Base-by-base conservation (phyloP, 441 rosid species). In the Syzygium syzygioides region DNA sequence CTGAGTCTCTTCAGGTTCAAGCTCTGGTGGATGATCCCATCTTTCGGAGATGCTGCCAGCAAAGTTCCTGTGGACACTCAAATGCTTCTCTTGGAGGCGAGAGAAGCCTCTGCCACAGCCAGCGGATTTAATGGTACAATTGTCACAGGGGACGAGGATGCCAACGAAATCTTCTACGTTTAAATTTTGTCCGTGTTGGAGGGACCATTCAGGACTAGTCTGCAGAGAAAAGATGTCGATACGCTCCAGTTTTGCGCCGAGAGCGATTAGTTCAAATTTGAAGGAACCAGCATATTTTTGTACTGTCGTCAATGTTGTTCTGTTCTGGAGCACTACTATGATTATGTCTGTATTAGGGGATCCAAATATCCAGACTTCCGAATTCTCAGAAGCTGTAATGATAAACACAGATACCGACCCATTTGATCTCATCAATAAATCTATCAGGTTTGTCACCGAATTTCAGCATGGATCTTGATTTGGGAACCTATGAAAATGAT, bases 1-100 rank as follows among this genome's bases (percentile, higher is more conserved):
- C 62, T 95, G 91, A 92, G 93, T 90, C 95, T 95, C 48, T 96
- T 94, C 86, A 95, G 96, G 84, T 76, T 91, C 90, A 95, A 95
- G 88, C 87, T 96, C 87, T 95, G 97, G 97, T 96, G 98, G 96
- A 95, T 95, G 98, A 95, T 93, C 62, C 98, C 96, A 17, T 91
- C 93, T 23, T 91, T 94, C n/a, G 98, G 97, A 66, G 90, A 90
- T 88, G 92, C 93, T 10, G 95, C 94, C 1, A 87, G 91, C 54
- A 95, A 96, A 86, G 90, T 95, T 79, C 98, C 96, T 5, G 86
- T 91, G 87, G 98, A 96, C 90, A 95, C 96, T 68, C 98, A 95
- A 76, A 89, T 96, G 95, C 92, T 96, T 80, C 92, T 96, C 52
- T 80, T 96, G 87, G 96, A 94, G 91, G 94, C 88, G 87, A 88